Conservation (phyloP, 345 rosid species). For the Kernera saxatilis region DNA sequence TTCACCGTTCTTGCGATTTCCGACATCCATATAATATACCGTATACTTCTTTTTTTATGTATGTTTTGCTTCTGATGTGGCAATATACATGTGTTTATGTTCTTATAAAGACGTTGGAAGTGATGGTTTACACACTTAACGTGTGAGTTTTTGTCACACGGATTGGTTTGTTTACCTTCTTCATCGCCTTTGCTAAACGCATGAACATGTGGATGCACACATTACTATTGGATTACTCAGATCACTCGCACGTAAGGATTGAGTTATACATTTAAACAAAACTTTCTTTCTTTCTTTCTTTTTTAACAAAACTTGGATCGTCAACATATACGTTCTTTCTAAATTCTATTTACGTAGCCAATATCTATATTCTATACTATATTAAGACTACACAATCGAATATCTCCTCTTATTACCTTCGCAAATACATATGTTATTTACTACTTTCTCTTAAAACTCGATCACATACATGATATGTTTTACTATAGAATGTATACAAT, state of each 20-base stretch:
- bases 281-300: no score
- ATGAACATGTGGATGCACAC: constrained; percentile 21
- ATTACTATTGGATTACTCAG: background rate
- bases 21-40: constrained; percentile 24
- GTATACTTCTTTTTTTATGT: background rate
- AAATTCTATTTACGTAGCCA: background rate
- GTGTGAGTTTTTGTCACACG: constrained; percentile 28
- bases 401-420: no score
- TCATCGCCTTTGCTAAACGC: constrained; percentile 14
- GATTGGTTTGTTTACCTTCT: constrained; percentile 29
- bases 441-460: no score
- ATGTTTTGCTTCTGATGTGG: background rate
- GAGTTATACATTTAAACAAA: background rate
- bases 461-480: no score
- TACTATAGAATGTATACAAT: no score
- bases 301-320: background rate
- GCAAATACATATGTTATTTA: no score
- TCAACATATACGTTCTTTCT: background rate
- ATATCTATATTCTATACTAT: no score
- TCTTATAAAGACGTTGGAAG: constrained; percentile 3
- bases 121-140: constrained; percentile 9
- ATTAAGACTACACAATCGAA: no score
- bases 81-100: background rate
- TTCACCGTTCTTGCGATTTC: constrained; percentile 9
- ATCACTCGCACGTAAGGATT: background rate